A percentile compares a stretch with the other conserved stretches of the same genome.
Evolutionary conservation across 2,329 filamentous ascomycete species (phyloP).

Genomic region (Diaporthe eres): DNA sequence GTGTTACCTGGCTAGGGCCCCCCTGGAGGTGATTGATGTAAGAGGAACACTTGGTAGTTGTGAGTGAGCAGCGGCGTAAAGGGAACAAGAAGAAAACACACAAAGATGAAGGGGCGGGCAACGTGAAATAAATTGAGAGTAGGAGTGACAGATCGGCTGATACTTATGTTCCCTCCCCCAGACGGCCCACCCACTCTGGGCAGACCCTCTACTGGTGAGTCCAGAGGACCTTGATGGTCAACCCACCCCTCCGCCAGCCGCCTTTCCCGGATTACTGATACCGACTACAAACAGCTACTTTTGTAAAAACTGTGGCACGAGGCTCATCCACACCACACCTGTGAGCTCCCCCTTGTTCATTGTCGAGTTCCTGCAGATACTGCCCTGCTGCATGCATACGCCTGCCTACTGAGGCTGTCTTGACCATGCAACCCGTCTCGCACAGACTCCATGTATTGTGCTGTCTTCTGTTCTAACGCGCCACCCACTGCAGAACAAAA

Average conservation of each 20-base stretch:
- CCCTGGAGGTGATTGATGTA: no score
- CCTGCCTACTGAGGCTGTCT: background rate
- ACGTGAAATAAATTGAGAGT: background rate
- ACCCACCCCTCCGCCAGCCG: background rate
- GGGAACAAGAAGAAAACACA: background rate
- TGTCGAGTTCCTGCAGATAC: background rate
- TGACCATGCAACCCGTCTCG: background rate
- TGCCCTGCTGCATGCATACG: no score
- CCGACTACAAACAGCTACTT: conserved; percentile 66
- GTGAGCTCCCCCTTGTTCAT: conserved; percentile 53
- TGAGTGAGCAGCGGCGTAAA: background rate
- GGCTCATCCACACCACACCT: conserved; percentile 73
- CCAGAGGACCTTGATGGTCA: background rate
- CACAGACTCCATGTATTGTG: background rate
- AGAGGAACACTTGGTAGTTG: background rate
- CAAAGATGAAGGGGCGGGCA: no score
- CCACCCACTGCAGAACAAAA: conserved; percentile 60
- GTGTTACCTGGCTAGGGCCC: background rate
- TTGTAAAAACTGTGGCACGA: conserved; percentile 75
- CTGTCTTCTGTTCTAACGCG: background rate
- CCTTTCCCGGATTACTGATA: conserved; percentile 21
- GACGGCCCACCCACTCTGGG: conserved; percentile 70
- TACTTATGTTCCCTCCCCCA: conserved; percentile 50
- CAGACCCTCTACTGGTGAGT: conserved; percentile 70
- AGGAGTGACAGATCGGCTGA: conserved; percentile 34